Conservation (phyloP, 768 basidiomycete genomes). For the Xerocomellus amylosporus region DNA sequence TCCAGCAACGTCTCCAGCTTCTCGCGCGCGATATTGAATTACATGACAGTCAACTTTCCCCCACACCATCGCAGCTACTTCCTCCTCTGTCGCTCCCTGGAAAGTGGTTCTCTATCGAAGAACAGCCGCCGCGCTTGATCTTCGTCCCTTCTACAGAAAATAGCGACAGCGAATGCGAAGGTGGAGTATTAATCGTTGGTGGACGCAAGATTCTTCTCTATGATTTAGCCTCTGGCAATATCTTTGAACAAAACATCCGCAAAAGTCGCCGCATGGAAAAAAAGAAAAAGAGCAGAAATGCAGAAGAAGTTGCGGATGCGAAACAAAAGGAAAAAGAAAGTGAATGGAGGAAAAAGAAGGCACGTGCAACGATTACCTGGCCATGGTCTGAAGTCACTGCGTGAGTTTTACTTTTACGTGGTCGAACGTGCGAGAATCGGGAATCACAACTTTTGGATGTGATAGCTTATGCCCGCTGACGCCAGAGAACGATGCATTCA, state of each 20-base stretch:
- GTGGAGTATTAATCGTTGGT: conserved; percentile 71
- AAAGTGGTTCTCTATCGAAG: conserved; percentile 41
- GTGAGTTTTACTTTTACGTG: conserved; percentile 39
- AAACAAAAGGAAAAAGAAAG: conserved; percentile 56
- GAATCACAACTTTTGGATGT: not conserved
- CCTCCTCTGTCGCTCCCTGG: conserved; percentile 52
- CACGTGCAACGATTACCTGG: conserved; percentile 62
- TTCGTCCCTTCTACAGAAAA: conserved; percentile 26
- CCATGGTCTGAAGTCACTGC: conserved; percentile 72
- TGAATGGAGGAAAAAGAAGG: conserved; percentile 52
- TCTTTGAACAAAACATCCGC: conserved; percentile 50
- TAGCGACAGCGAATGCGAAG: conserved; percentile 40
- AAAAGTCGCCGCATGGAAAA: conserved; percentile 54
- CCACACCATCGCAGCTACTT: conserved; percentile 47
- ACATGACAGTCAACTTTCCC: conserved; percentile 44
- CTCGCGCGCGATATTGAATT: conserved; percentile 55
- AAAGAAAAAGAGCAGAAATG: conserved; percentile 46
- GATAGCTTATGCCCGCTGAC: conserved; percentile 54
- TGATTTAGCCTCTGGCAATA: conserved; percentile 48
- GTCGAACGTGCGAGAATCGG: not conserved
- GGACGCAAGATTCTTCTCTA: conserved; percentile 63
- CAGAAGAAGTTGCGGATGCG: conserved; percentile 43
- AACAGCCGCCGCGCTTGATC: conserved; percentile 42
- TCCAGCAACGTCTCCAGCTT: conserved; percentile 59
- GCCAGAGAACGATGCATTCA: conserved; percentile 42